These are phyloP conservation scores for Volutella citrinella DNA, from an alignment of 2,329 filamentous ascomycete species.

Conservation along the genomic window DNA sequence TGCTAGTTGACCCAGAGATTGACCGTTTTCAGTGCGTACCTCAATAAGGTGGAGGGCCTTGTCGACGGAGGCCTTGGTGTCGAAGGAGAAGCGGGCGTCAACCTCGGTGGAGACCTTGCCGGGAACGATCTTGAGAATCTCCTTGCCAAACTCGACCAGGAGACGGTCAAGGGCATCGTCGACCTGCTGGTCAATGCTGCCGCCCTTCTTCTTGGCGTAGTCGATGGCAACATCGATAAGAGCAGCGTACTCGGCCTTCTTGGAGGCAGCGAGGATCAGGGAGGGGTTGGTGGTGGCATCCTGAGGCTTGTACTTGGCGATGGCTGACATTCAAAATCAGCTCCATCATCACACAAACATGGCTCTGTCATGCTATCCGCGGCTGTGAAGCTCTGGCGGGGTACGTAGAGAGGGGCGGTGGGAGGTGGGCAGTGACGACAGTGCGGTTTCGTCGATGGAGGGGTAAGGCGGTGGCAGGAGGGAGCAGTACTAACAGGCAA, in stretches of 20 bases:
- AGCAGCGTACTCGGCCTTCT: conserved; percentile 94
- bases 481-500: conserved; percentile 61
- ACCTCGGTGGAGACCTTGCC: conserved; percentile 99
- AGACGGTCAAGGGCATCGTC: conserved; percentile 89
- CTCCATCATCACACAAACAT: no score
- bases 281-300: conserved; percentile 99
- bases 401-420: no score
- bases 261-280: conserved; percentile 94
- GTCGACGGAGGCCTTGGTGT: conserved; percentile 84
- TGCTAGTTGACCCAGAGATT: no score
- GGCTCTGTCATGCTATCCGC: no score
- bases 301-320: conserved; percentile 99
- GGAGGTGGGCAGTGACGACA: no score
- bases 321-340: no score
- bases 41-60: conserved; percentile 98
- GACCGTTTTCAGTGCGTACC: no score
- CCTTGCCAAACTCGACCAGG: conserved; percentile 95
- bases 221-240: conserved; percentile 82
- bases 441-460: no score
- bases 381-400: no score
- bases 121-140: conserved; percentile 95
- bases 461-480: no score
- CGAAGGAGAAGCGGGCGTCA: conserved; percentile 92
- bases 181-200: conserved; percentile 74
- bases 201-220: conserved; percentile 77